Conservation (phyloP, 768 basidiomycete genomes). For the Mycena leptocephala region DNA sequence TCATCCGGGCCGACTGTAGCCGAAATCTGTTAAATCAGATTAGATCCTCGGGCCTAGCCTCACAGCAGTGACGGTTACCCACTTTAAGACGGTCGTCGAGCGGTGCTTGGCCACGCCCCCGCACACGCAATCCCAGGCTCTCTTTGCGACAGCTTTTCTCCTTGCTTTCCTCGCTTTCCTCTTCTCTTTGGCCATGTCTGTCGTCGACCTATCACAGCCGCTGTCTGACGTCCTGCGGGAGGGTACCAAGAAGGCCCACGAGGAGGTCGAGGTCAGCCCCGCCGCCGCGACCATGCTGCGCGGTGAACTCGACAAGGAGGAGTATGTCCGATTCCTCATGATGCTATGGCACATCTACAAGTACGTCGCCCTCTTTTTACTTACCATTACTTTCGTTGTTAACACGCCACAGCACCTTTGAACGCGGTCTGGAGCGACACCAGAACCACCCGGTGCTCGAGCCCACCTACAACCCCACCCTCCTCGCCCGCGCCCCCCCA, state of each 20-base stretch:
- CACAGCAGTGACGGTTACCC: not conserved
- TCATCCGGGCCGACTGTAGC: too few relatives aligned
- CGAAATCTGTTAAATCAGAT: too few relatives aligned
- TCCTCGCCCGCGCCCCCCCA: constrained; percentile 73
- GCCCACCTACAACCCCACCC: constrained; percentile 79
- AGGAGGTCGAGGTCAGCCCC: constrained; percentile 69
- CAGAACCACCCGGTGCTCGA: constrained; percentile 74
- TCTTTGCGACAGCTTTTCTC: too few relatives aligned
- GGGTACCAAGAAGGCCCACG: constrained; percentile 69
- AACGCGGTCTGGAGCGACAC: constrained; percentile 73
- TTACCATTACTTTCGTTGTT: not conserved
- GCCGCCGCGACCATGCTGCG: constrained; percentile 72
- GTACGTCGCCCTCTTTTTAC: constrained; percentile 66
- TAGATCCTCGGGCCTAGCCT: not conserved
- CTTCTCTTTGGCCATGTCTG: constrained; percentile 47
- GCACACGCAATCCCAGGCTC: constrained; percentile 12
- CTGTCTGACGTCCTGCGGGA: constrained; percentile 65
- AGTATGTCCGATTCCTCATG: constrained; percentile 82
- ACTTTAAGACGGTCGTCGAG: constrained; percentile 2
- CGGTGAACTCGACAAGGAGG: constrained; percentile 72
- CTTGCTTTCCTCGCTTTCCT: constrained; percentile 4
- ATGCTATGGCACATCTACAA: constrained; percentile 87
- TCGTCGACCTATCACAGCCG: constrained; percentile 58
- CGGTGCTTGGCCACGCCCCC: constrained; percentile 21
- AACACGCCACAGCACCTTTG: constrained; percentile 62